Evolutionary conservation across 257 asterid species (phyloP).

Genomic region (Solanum lycopersicoides): DNA sequence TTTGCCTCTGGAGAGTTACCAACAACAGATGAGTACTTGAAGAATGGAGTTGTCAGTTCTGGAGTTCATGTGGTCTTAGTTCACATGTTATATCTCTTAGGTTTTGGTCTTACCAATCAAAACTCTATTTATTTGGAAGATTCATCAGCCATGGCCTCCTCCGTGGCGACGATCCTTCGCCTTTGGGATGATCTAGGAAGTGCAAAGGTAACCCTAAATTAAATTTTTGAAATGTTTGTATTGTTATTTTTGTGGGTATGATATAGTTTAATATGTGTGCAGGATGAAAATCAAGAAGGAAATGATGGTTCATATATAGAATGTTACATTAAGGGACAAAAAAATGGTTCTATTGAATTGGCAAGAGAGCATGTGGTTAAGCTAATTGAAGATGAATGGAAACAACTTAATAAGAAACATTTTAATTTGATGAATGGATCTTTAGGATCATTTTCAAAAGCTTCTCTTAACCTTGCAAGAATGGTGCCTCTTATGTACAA

Average conservation of each 20-base stretch:
- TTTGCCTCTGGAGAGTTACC: slow-evolving; percentile 10
- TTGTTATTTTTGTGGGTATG: background rate
- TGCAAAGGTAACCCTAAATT: slow-evolving; percentile 18
- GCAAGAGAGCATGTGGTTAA: slow-evolving; percentile 13
- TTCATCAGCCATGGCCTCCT: slow-evolving; percentile 5
- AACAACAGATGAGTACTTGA: slow-evolving; percentile 21
- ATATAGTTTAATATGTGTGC: background rate
- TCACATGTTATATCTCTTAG: slow-evolving; percentile 23
- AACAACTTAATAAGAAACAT: slow-evolving; percentile 20
- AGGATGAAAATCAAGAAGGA: slow-evolving; percentile 45
- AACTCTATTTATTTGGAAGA: background rate
- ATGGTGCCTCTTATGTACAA: slow-evolving; percentile 32
- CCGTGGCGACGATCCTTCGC: slow-evolving; percentile 12
- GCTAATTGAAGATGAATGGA: slow-evolving; percentile 29
- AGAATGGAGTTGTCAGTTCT: slow-evolving; percentile 35
- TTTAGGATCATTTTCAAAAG: slow-evolving; percentile 12
- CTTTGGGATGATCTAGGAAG: slow-evolving; percentile 29
- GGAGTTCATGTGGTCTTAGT: slow-evolving; percentile 21
- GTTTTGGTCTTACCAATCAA: background rate
- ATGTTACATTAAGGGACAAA: slow-evolving; percentile 25
- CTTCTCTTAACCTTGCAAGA: slow-evolving; percentile 25
- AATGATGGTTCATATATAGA: slow-evolving; percentile 35
- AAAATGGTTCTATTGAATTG: background rate
- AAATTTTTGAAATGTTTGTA: background rate
- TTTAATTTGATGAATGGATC: slow-evolving; percentile 5